These are phyloP conservation scores for Debaryomyces subglobosus DNA, from an alignment of 1,139 yeast species.

Conservation along the genomic window DNA sequence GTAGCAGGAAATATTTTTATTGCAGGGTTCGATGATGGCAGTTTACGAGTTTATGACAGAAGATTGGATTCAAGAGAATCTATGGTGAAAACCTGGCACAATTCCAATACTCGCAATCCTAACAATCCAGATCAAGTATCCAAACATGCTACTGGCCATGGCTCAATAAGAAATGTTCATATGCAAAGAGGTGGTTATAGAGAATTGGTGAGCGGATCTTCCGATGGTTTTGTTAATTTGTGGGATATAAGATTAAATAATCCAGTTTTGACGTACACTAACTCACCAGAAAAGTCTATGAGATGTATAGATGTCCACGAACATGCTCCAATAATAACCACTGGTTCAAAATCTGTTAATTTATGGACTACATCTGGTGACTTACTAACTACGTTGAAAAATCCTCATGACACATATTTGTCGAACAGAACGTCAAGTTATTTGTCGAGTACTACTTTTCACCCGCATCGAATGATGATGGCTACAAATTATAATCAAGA, in stretches of 20 bases:
- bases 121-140: constrained; percentile 2
- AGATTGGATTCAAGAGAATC: constrained; percentile 84
- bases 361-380: constrained; percentile 90
- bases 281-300: constrained; percentile 64
- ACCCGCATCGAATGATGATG: constrained; percentile 93
- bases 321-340: constrained; percentile 91
- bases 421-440: constrained; percentile 52
- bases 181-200: constrained; percentile 97
- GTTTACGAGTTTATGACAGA: constrained; percentile 86
- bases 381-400: constrained; percentile 61
- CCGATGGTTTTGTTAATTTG: constrained; percentile 79
- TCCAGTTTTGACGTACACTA: constrained; percentile 67
- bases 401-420: constrained; percentile 52
- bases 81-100: constrained; percentile 80
- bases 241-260: constrained; percentile 87
- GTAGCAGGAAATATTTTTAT: constrained; percentile 91
- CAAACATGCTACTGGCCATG: constrained; percentile 28
- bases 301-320: constrained; percentile 85
- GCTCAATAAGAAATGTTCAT: constrained; percentile 78
- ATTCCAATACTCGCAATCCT: constrained; percentile 22
- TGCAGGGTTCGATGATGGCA: constrained; percentile 95
- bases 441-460: constrained; percentile 72
- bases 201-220: constrained; percentile 82
- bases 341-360: constrained; percentile 82
- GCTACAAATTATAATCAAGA: constrained; percentile 87